Base-by-base conservation (phyloP, 179 eudicot genomes). In the Actinidia polygama region DNA sequence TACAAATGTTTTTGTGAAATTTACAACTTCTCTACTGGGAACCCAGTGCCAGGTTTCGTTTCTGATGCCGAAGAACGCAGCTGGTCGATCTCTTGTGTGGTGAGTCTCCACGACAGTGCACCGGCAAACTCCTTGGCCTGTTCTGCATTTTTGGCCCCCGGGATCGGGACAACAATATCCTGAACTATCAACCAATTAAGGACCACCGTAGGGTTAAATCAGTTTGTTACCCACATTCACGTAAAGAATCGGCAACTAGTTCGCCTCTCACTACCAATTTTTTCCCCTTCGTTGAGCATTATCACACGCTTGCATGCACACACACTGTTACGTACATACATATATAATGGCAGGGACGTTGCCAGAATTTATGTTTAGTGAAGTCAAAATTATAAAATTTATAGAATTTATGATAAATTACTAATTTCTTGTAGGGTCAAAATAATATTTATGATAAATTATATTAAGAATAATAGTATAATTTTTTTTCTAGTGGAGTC, bases 111-210 rank as follows among this genome's bases (percentile, higher is more conserved):
- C 4, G 95, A 97, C 7, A 94, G 86, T 54, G 98, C 91, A 57
- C 99, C 99, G 11, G 85, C 94, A 84, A 96, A 96, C 82, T 94
- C 99, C 75, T 85, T 76, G 7, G 97, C 97, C 81, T 96, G 99
- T 68, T 93, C 93, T 21, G 91, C 95, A 53, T 92, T 93, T 84
- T 91, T 94, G 58, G 99, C 99, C 72, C 99, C 99, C 1, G 99
- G 99, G 75, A 96, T 96, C 0, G 99, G 99, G 40, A 96, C 88
- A 15, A 96, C 99, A 84, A 93, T 94, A 49, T 87, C 95, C 83
- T 96, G 99, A 50, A 94, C 91, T 80, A 96, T 90, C 70, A 96
- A 84, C 98, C 98, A 96, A 71, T 94, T 96, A 7, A 96, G 92
- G 80, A 89, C 92, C 19, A 96, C 99, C 98, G 92, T 63, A 61